A percentile compares a stretch with the other conserved stretches of the same genome.
Evolutionary conservation across 2,329 filamentous ascomycete species (phyloP).

Genomic region (Rosellinia necatrix): DNA sequence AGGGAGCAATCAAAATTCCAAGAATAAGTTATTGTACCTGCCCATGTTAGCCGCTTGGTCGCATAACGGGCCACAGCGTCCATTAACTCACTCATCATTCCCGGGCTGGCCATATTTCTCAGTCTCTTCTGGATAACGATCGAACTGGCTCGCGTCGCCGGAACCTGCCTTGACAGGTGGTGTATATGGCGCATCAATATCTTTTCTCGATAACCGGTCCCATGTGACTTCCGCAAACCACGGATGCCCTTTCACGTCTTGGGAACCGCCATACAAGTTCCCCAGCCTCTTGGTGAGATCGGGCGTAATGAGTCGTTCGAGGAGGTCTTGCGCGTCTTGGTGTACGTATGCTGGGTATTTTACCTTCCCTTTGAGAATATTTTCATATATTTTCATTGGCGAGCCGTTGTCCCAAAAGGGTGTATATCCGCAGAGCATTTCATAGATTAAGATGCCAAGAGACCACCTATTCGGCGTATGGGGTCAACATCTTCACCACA

Average conservation of each 20-base stretch:
- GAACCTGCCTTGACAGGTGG: constrained; percentile 92
- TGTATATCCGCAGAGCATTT: constrained; percentile 99
- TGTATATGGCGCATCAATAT: constrained; percentile 97
- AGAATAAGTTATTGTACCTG: constrained; percentile 76
- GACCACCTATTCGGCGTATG: constrained; percentile 75
- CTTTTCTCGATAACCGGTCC: constrained; percentile 91
- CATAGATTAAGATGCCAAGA: constrained; percentile 95
- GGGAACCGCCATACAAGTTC: constrained; percentile 87
- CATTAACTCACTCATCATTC: constrained; percentile 77
- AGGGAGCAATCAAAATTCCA: constrained; percentile 64
- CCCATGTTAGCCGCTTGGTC: constrained; percentile 12
- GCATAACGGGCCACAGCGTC: background rate
- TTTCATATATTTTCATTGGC: constrained; percentile 99
- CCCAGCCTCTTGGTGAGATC: constrained; percentile 94
- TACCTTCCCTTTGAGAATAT: constrained; percentile 92
- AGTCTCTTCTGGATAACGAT: constrained; percentile 96
- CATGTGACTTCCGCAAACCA: constrained; percentile 99
- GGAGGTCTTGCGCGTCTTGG: constrained; percentile 87
- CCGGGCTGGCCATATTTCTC: constrained; percentile 84
- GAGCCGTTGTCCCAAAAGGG: constrained; percentile 98
- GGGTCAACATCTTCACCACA: constrained; percentile 13
- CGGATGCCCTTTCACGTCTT: constrained; percentile 91
- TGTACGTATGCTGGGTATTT: constrained; percentile 98
- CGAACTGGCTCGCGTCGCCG: constrained; percentile 95
- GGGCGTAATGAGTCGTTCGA: constrained; percentile 89